phyloP scores from a whole-genome alignment of 2,329 filamentous ascomycete species.

The Acarospora socialis region DNA sequence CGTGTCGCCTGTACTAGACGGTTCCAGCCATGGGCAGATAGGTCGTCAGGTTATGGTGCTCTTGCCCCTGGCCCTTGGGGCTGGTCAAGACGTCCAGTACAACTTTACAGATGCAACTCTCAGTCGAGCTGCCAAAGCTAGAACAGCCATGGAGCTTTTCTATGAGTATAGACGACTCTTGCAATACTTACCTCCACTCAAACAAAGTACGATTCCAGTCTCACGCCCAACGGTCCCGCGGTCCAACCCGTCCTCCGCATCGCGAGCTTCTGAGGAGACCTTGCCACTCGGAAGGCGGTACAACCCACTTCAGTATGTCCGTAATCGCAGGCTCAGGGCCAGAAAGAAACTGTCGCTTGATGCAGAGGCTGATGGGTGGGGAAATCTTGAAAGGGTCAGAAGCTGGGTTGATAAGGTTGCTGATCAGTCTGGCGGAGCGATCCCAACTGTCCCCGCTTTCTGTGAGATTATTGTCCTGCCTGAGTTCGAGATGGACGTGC shows the following conservation, averaged over 20 bases:
- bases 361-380: constrained; percentile 62
- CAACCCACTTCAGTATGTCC: constrained; percentile 83
- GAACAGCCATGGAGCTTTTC: constrained; percentile 71
- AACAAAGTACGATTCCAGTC: no score
- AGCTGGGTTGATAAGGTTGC: constrained; percentile 63
- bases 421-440: constrained; percentile 30
- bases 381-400: constrained; percentile 55
- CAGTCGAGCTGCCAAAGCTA: constrained; percentile 69
- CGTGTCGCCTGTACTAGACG: constrained; percentile 11
- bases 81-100: constrained; percentile 24
- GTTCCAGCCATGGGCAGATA: constrained; percentile 12
- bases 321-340: constrained; percentile 74
- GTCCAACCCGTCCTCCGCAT: no score
- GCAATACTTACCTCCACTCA: constrained; percentile 65
- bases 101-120: constrained; percentile 66
- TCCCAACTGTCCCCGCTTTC: constrained; percentile 32
- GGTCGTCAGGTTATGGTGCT: background rate
- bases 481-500: no score
- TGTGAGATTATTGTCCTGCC: no score
- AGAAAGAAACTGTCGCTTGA: constrained; percentile 63
- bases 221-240: no score
- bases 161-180: constrained; percentile 70
- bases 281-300: constrained; percentile 53
- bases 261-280: constrained; percentile 11
- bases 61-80: background rate